These are phyloP conservation scores for Aspergillus hancockii DNA, from an alignment of 495 filamentous ascomycete species.

Conservation along the genomic window DNA sequence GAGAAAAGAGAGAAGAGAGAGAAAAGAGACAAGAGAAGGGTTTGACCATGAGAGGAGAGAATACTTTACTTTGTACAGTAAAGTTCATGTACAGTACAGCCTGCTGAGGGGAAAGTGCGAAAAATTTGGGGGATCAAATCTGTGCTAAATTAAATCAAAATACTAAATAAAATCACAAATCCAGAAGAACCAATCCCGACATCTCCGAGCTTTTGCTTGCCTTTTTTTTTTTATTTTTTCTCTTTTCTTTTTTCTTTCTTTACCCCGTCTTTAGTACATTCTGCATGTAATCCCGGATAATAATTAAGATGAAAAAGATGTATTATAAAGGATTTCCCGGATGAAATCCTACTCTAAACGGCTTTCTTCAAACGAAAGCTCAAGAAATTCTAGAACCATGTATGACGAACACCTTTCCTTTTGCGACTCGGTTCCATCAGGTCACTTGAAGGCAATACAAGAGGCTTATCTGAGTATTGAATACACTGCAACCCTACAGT, in stretches of 20 bases:
- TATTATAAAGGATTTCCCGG: background rate
- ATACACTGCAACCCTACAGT: background rate
- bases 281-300: background rate
- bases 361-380: background rate
- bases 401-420: background rate
- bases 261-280: background rate
- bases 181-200: conserved; percentile 24
- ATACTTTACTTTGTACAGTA: conserved; percentile 6
- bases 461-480: background rate
- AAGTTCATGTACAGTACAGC: conserved; percentile 16
- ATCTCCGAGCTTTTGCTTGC: conserved; percentile 18
- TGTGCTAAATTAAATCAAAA: background rate
- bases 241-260: background rate
- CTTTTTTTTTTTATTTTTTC: conserved; percentile 18
- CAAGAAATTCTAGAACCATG: background rate
- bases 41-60: conserved; percentile 10
- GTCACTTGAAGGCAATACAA: background rate
- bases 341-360: background rate
- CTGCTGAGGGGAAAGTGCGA: conserved; percentile 28
- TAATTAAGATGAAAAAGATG: background rate
- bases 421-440: background rate
- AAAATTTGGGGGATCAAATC: background rate
- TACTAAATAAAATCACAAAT: background rate
- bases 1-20: conserved; percentile 21
- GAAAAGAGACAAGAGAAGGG: conserved; percentile 8